Base-by-base conservation (phyloP, 352 stramenopile genomes). In the Pythium angustatum region DNA sequence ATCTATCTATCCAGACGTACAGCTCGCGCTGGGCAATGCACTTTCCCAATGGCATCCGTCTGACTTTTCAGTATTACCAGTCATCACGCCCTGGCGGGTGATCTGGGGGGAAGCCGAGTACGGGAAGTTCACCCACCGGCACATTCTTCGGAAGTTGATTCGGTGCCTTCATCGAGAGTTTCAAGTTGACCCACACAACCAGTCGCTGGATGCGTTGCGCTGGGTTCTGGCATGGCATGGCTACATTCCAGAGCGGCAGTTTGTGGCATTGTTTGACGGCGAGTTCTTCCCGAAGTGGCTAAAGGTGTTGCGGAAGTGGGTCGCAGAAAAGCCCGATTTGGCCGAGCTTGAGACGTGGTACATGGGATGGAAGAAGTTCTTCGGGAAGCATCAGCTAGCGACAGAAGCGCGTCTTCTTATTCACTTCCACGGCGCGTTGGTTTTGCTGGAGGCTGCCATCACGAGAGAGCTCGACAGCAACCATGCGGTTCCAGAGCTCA, bases 271-370 rank as follows among this genome's bases (percentile, higher is more conserved):
- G 2, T 76, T 98, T 24, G 90, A 97, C 69, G 90, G 87, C 10
- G 91, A 97, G 54, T 96, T 98, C 52, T 97, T 98, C 52, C 85
- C 88, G 0, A 90, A 94, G 61, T 98, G 91, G 91, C 80, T 97
- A 14, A 79, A 81, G 19, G 83, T 93, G 17, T 67, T 98, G 48
- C 85, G 80, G 15, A 76, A 75, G 48, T 98, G 91, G 91, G 72
- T 97, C 4, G 48, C 45, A 5, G 66, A 70, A 6, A 70, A 71
- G 3, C 73, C 79, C 4, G 71, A 78, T 50, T 55, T 96, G 36
- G 41, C 45, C 1, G 90, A 97, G 62, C 62, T 97, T 1, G 75
- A 87, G 30, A 83, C 69, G 50, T 97, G 90, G 90, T 96, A 96
- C 66, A 69, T 72, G 22, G 87, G 90, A 4, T 97, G 90, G 90